phyloP scores from a whole-genome alignment of 2,329 filamentous ascomycete species.

The Helicocarpus griseus region DNA sequence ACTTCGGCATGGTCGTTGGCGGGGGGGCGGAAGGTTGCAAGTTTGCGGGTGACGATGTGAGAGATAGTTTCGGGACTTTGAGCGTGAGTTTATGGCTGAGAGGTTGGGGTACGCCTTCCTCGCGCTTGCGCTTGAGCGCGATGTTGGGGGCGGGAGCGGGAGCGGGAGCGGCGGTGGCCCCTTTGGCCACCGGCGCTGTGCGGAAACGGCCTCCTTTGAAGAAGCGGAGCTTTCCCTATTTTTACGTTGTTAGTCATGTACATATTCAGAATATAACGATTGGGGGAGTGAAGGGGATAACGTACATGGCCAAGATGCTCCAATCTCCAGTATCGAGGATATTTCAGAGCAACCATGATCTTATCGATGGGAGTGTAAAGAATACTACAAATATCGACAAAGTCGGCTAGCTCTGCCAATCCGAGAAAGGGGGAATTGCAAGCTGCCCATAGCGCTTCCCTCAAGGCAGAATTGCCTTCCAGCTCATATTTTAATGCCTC shows the following conservation, averaged over 20 bases:
- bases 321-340: slow-evolving; percentile 49
- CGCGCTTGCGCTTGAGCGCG: slow-evolving; percentile 30
- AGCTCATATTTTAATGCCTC: slow-evolving; percentile 47
- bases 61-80: slow-evolving; percentile 29
- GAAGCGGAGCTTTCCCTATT: slow-evolving; percentile 36
- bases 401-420: slow-evolving; percentile 44
- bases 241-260: neutral
- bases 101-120: slow-evolving; percentile 21
- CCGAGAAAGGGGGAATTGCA: slow-evolving; percentile 43
- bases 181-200: slow-evolving; percentile 25
- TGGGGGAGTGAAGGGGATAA: slow-evolving; percentile 5
- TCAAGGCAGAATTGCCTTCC: slow-evolving; percentile 38
- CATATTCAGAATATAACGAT: too few species aligned
- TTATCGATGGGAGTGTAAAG: slow-evolving; percentile 46
- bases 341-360: slow-evolving; percentile 41
- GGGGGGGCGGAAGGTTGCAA: slow-evolving; percentile 13
- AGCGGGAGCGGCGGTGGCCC: slow-evolving; percentile 15
- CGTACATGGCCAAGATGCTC: slow-evolving; percentile 43
- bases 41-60: slow-evolving; percentile 19
- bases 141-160: slow-evolving; percentile 7
- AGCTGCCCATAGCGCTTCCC: slow-evolving; percentile 47
- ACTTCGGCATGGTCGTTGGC: slow-evolving; percentile 20
- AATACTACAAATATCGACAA: slow-evolving; percentile 48
- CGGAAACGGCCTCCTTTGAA: slow-evolving; percentile 29
- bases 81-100: slow-evolving; percentile 32